A percentile compares a stretch with the other conserved stretches of the same genome.
phyloP scores from a whole-genome alignment of 106 monocot species.

The Dactylorhiza incarnata region DNA sequence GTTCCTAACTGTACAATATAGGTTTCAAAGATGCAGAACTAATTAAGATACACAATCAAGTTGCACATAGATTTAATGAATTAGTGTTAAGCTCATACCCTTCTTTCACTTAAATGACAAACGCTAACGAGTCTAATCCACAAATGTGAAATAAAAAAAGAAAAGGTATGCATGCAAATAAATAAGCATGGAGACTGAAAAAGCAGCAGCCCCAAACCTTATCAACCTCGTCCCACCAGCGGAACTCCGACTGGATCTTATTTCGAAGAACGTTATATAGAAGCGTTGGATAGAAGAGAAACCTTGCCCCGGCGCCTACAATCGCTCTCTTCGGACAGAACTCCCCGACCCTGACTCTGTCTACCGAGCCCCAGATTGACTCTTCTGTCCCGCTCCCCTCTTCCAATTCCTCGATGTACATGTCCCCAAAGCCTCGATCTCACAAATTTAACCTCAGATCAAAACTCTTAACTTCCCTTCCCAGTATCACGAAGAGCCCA shows the following conservation, averaged over 20 bases:
- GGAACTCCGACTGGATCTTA: slow-evolving; percentile 43
- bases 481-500: neutral
- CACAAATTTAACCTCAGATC: neutral
- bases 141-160: neutral
- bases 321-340: slow-evolving; percentile 36
- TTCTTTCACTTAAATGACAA: neutral
- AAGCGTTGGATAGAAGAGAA: slow-evolving; percentile 61
- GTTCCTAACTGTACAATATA: neutral
- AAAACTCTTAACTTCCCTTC: neutral
- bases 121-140: neutral
- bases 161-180: neutral
- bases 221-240: slow-evolving; percentile 69
- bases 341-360: slow-evolving; percentile 5
- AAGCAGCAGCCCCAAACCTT: slow-evolving; percentile 22
- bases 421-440: slow-evolving; percentile 3
- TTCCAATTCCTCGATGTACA: slow-evolving; percentile 27
- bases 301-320: slow-evolving; percentile 57
- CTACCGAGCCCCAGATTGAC: neutral
- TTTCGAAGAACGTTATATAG: slow-evolving; percentile 54
- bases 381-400: slow-evolving; percentile 7
- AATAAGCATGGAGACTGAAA: neutral
- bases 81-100: neutral
- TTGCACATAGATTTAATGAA: neutral
- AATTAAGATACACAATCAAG: neutral
- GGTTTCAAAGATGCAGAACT: neutral